Base-by-base conservation (phyloP, 2,329 filamentous ascomycete species). In the Fusarium duplospermum region DNA sequence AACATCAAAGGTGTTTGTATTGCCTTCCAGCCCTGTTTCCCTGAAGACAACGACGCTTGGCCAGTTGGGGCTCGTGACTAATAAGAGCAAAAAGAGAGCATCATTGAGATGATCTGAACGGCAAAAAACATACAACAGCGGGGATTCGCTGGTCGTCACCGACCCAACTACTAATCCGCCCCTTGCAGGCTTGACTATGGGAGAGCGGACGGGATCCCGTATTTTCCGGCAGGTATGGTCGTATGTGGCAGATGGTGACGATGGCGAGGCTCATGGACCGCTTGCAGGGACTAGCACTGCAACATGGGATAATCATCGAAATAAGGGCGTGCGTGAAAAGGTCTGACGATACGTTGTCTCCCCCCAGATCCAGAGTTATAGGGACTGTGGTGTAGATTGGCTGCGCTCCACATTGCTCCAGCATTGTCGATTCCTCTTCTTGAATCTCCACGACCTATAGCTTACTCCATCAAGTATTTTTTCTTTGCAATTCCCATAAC, bases 141-240 rank as follows among this genome's bases (percentile, higher is more conserved):
- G 47, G 47, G 47, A 52, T 52, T 52, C 47, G 47, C 47, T 52
- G 47, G 47, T 52, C 47, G 47, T 52, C 47, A 31, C 47, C 47
- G 47, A 54, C 47, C 47, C 47, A 54, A 54, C 50, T 54, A 54
- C 50, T 54, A 54, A 54, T 54, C 50, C 50, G 18, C 50, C 50
- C 50, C 50, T 54, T 20, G 18, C n/a, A 20, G 27, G 50, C 50
- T 54, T 54, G 27, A 14, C 50, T 54, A 54, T 54, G 50, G 50
- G 50, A 54, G 50, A 54, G 27, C 50, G 50, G 50, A 54, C 50
- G 50, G 50, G 50, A 54, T 54, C 50, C 50, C 50, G 50, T 14
- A 33, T 54, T 54, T 20, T 54, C 50, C 27, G 27, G 27, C 18
- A 20, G 27, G 50, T 54, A 33, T 54, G 50, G 50, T 54, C 47